Base-by-base conservation (phyloP, 2,329 filamentous ascomycete species). In the Nemania sp. region DNA sequence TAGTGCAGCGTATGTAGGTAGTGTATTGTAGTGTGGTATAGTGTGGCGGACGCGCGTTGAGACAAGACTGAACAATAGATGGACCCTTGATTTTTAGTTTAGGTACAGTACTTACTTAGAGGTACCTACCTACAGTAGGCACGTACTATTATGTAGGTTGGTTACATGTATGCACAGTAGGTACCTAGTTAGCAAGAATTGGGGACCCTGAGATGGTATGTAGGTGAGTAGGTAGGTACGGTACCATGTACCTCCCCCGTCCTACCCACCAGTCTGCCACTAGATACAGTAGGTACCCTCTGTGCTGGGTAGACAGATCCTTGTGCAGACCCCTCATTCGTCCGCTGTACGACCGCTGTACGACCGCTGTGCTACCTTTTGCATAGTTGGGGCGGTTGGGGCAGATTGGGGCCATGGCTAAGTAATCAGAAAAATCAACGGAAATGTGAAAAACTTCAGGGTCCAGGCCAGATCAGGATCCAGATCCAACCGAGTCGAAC, bases 401-500 rank as follows among this genome's bases (percentile, higher is more conserved):
- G n/a, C n/a, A n/a, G n/a, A n/a, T 45, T 45, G 18, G 51, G 51
- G 20, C 27, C 18, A 13, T 54, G 26, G 26, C 15, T 54, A 32
- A 53, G n/a, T 26, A 22, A 55, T 26, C 52, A n/a, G 43, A 51
- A 51, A 51, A 62, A 29, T 47, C 10, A 60, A 45, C 20, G 24
- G 62, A 24, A 24, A 56, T 56, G 53, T 56, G 53, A 56, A 56
- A n/a, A 56, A 24, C 15, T 38, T 56, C 53, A 56, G 53, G 53
- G 53, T 58, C 62, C 62, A 58, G 62, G 2, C 45, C 24, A 56
- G 54, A 64, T 58, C 38, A 64, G 11, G n/a, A 43, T 24, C 61
- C 52, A 56, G 62, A 64, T 64, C 62, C 32, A 52, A 13, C 52
- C 52, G 18, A 57, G 61, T 57, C 61, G 61, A 63, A 63, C 61